These are phyloP conservation scores for Digitaria exilis DNA, from an alignment of 202 grass and related monocot species.

Conservation along the genomic window DNA sequence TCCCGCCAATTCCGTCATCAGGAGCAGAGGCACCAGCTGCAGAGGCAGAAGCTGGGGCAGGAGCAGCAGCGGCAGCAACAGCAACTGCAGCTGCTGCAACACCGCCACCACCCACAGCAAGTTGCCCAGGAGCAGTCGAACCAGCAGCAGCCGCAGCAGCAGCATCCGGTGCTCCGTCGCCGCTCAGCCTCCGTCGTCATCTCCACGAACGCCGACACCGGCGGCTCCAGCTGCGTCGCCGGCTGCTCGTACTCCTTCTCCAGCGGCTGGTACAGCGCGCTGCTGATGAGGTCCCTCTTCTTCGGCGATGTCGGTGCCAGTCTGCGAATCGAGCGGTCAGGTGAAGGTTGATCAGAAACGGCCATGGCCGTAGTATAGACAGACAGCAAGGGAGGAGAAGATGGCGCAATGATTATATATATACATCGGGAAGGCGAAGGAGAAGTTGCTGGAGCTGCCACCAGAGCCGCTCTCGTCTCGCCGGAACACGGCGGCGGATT, in stretches of 20 bases:
- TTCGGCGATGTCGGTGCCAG: conserved; percentile 46
- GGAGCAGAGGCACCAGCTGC: conserved; percentile 49
- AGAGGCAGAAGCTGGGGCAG: conserved; percentile 37
- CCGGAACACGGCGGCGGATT: background rate
- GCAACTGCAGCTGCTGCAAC: conserved; percentile 5
- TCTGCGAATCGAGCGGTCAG: background rate
- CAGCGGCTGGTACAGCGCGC: conserved; percentile 39
- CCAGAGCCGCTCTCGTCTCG: conserved; percentile 40
- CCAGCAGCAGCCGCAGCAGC: conserved; percentile 53
- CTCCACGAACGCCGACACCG: conserved; percentile 34
- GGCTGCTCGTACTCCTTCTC: conserved; percentile 26
- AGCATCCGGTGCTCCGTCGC: conserved; percentile 28
- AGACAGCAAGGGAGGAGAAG: background rate
- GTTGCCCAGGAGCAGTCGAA: conserved; percentile 38
- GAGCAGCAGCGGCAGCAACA: background rate
- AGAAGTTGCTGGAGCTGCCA: conserved; percentile 59
- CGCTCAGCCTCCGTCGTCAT: conserved; percentile 57
- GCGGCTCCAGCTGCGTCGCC: background rate
- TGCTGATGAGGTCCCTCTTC: conserved; percentile 38
- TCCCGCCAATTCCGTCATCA: conserved; percentile 31
- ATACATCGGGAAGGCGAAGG: conserved; percentile 64
- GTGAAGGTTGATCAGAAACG: background rate
- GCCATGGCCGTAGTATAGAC: background rate
- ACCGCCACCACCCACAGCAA: conserved; percentile 38
- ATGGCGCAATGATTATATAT: no score